Percentiles rank a stretch among this genome's conserved stretches.
Evolutionary conservation across 192 early-diverging fungal genomes (phyloP).

Genomic region (Coemansia reversa): DNA sequence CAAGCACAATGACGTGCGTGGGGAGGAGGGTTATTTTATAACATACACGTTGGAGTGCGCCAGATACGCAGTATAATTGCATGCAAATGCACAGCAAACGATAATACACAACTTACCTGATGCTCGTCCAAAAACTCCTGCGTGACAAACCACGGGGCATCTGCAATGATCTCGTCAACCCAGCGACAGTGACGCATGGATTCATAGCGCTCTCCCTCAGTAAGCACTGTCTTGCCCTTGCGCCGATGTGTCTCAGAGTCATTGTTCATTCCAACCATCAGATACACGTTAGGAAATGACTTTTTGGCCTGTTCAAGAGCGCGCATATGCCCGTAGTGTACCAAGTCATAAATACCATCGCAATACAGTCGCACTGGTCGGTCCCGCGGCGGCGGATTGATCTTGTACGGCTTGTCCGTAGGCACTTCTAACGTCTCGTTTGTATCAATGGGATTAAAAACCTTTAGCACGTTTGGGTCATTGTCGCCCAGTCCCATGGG

Average conservation of each 20-base stretch:
- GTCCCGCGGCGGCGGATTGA: slow-evolving; percentile 67
- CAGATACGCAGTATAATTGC: neutral
- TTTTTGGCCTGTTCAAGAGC: slow-evolving; percentile 84
- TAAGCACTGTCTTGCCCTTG: slow-evolving; percentile 82
- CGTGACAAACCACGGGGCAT: slow-evolving; percentile 76
- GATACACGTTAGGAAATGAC: slow-evolving; percentile 69
- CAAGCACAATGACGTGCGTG: neutral
- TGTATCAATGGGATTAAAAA: slow-evolving; percentile 40
- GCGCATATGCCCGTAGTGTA: slow-evolving; percentile 81
- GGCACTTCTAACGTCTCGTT: slow-evolving; percentile 43
- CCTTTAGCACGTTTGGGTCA: slow-evolving; percentile 39
- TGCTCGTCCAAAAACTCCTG: slow-evolving; percentile 76
- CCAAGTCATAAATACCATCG: slow-evolving; percentile 85
- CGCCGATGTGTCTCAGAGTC: slow-evolving; percentile 72
- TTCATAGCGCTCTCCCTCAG: slow-evolving; percentile 74
- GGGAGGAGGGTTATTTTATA: neutral
- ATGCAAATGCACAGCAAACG: slow-evolving; percentile 5
- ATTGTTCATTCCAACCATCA: slow-evolving; percentile 76
- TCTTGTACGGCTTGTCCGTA: slow-evolving; percentile 52
- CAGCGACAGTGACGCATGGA: slow-evolving; percentile 79
- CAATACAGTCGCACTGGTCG: slow-evolving; percentile 77
- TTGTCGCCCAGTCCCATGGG: slow-evolving; percentile 50
- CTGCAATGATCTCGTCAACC: slow-evolving; percentile 76
- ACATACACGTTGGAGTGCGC: neutral
- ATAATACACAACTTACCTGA: slow-evolving; percentile 30